phyloP scores from a whole-genome alignment of 129 eudicot species.

The Solidago caesia region DNA sequence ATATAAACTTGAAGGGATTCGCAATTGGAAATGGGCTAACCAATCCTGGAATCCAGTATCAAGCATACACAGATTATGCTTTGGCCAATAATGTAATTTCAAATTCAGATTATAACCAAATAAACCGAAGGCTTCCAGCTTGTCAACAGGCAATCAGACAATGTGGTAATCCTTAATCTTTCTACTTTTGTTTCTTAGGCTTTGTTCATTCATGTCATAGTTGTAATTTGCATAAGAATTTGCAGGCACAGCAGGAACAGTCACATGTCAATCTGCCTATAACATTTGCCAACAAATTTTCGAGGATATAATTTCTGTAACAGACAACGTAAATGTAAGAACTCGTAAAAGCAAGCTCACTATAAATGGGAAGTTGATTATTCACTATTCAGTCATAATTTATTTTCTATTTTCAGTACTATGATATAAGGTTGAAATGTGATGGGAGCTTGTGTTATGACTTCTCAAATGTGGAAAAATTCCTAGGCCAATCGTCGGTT shows the following conservation, averaged over 20 bases:
- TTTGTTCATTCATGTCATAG: not conserved
- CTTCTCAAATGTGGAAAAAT: slow-evolving; percentile 58
- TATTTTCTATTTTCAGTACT: slow-evolving; percentile 41
- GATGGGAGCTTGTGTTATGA: slow-evolving; percentile 65
- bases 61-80: slow-evolving; percentile 68
- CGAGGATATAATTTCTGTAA: slow-evolving; percentile 32
- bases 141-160: slow-evolving; percentile 45
- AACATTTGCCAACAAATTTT: slow-evolving; percentile 47
- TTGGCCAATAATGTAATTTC: slow-evolving; percentile 48
- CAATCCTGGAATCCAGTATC: slow-evolving; percentile 63
- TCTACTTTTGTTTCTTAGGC: not conserved
- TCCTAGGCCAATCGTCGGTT: slow-evolving; percentile 48
- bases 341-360: not conserved
- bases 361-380: not conserved
- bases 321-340: slow-evolving; percentile 55
- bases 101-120: slow-evolving; percentile 31
- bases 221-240: not conserved
- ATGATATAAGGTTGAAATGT: slow-evolving; percentile 69
- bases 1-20: slow-evolving; percentile 44
- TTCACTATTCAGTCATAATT: not conserved
- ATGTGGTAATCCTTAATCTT: slow-evolving; percentile 50
- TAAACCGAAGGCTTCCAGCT: slow-evolving; percentile 35
- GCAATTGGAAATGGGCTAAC: slow-evolving; percentile 87
- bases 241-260: slow-evolving; percentile 49
- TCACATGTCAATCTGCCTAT: slow-evolving; percentile 50